Percentiles rank a stretch among this genome's conserved stretches.
These are phyloP conservation scores for Actinomortierella wolfii DNA, from an alignment of 371 early-diverging fungal genomes.

Conservation along the genomic window DNA sequence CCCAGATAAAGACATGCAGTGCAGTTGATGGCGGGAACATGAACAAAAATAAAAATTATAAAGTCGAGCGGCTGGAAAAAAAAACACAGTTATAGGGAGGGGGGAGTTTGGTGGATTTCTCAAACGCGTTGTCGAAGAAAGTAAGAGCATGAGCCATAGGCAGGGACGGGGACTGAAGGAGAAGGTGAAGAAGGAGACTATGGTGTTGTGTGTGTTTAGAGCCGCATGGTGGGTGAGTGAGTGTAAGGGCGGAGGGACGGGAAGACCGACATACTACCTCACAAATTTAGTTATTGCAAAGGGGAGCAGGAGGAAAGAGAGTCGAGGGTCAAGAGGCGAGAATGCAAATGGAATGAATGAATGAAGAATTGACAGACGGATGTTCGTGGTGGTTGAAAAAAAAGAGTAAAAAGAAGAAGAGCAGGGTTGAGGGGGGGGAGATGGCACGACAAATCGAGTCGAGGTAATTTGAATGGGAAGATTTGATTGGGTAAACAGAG, in stretches of 20 bases:
- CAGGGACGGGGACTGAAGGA: no score
- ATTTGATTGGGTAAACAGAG: no score
- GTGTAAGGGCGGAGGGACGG: background rate
- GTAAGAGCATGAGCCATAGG: no score
- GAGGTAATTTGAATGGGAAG: no score
- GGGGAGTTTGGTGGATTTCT: background rate
- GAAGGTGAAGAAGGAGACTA: no score
- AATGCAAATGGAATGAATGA: constrained; percentile 3
- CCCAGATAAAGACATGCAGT: no score
- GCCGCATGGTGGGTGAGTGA: constrained; percentile 2
- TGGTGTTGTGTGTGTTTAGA: no score
- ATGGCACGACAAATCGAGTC: no score
- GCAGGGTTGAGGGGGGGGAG: constrained; percentile 5
- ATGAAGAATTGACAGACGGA: constrained; percentile 3
- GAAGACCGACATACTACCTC: constrained; percentile 4
- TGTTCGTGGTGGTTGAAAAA: constrained; percentile 7
- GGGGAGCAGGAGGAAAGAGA: constrained; percentile 3
- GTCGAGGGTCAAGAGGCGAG: background rate
- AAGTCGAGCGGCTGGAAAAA: no score
- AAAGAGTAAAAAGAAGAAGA: constrained; percentile 9
- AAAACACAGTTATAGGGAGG: constrained; percentile 2
- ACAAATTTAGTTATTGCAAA: constrained; percentile 4
- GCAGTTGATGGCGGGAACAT: no score
- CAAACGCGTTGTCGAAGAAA: no score
- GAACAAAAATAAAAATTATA: no score